These are phyloP conservation scores for Lepidium africanum DNA, from an alignment of 345 rosid species.

Conservation along the genomic window DNA sequence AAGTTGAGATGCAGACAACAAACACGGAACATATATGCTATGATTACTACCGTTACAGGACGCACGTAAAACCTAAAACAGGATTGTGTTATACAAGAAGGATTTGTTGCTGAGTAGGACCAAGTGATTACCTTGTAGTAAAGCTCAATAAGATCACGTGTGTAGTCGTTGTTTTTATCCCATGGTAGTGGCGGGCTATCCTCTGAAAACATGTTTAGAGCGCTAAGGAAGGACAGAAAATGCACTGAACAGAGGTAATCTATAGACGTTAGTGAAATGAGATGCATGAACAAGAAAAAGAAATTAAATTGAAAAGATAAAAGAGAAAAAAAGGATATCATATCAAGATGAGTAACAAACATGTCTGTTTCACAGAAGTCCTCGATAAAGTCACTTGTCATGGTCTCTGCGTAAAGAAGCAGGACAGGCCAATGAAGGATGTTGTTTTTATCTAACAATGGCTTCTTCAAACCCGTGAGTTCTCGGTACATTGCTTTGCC, in stretches of 20 bases:
- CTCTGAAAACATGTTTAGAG: conserved; percentile 74
- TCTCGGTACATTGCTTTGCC: conserved; percentile 69
- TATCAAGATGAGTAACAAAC: conserved; percentile 75
- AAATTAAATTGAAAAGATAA: not conserved
- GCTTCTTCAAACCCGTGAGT: conserved; percentile 73
- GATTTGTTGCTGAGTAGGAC: not conserved
- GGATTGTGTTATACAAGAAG: not conserved
- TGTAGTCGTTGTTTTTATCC: conserved; percentile 63
- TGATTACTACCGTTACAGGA: not conserved
- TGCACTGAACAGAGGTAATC: not conserved
- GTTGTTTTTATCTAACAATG: conserved; percentile 53
- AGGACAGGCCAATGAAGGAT: conserved; percentile 91
- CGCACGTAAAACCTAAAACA: not conserved
- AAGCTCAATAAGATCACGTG: conserved; percentile 65
- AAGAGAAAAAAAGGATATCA: conserved; percentile 56
- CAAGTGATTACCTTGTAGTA: conserved; percentile 65
- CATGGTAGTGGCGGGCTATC: conserved; percentile 60
- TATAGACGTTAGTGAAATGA: not conserved
- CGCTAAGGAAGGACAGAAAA: conserved; percentile 45
- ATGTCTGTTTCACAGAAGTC: conserved; percentile 81
- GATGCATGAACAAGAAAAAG: not conserved
- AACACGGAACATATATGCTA: not conserved
- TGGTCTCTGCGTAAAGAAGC: conserved; percentile 80
- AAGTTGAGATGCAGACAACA: not conserved
- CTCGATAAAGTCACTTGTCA: conserved; percentile 89